phyloP scores from a whole-genome alignment of 768 basidiomycete species.

The Wakefieldia striispora region DNA sequence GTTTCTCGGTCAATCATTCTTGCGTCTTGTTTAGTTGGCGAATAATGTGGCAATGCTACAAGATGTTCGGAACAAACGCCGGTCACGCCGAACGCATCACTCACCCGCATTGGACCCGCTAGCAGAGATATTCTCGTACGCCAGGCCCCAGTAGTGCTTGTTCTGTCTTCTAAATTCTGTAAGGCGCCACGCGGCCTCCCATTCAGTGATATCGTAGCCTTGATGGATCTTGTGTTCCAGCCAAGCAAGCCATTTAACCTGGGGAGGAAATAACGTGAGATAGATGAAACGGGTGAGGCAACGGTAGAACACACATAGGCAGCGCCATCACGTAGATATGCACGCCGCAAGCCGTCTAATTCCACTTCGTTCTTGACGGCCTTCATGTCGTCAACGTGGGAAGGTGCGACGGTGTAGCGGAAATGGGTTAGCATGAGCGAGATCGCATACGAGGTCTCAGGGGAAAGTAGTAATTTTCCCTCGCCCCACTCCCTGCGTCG shows the following conservation, averaged over 20 bases:
- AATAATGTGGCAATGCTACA: slow-evolving; percentile 87
- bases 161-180: slow-evolving; percentile 70
- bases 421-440: slow-evolving; percentile 82
- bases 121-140: slow-evolving; percentile 88
- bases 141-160: slow-evolving; percentile 78
- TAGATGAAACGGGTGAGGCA: slow-evolving; percentile 3
- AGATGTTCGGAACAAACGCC: background rate
- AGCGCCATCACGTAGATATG: slow-evolving; percentile 88
- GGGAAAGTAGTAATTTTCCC: slow-evolving; percentile 73
- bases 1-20: slow-evolving; percentile 70
- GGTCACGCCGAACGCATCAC: slow-evolving; percentile 12
- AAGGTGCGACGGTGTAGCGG: slow-evolving; percentile 71
- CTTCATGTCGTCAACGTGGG: slow-evolving; percentile 74
- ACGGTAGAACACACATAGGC: slow-evolving; percentile 59
- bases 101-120: slow-evolving; percentile 81
- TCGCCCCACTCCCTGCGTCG: slow-evolving; percentile 73
- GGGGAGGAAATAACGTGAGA: slow-evolving; percentile 11
- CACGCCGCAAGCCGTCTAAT: slow-evolving; percentile 75
- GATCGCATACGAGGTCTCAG: slow-evolving; percentile 79
- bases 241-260: slow-evolving; percentile 88
- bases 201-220: slow-evolving; percentile 86
- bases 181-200: slow-evolving; percentile 84
- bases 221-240: slow-evolving; percentile 75
- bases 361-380: slow-evolving; percentile 88
- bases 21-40: slow-evolving; percentile 68